phyloP scores from a whole-genome alignment of 2,329 filamentous ascomycete genomes.

The Leptosphaerulina australis region DNA sequence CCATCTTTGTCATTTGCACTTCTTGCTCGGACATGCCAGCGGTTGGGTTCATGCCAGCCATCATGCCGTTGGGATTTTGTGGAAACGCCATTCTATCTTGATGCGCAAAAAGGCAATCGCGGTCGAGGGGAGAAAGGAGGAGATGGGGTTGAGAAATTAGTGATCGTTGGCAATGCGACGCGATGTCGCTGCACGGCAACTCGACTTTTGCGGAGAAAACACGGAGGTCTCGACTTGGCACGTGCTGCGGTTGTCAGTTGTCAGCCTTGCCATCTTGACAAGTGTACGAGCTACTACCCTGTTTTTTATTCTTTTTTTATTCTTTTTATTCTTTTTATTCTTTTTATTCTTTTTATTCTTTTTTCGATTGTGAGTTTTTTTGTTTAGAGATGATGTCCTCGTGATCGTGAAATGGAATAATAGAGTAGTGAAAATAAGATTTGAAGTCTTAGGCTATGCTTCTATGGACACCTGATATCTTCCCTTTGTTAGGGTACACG shows the following conservation, averaged over 20 bases:
- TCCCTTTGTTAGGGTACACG: conserved; percentile 20
- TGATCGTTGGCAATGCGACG: conserved; percentile 8
- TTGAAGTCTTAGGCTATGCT: conserved; percentile 13
- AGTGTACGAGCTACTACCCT: too few relatives aligned
- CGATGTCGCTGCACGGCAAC: conserved; percentile 11
- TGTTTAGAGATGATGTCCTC: too few relatives aligned
- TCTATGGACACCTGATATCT: conserved; percentile 9
- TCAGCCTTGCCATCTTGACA: conserved; percentile 4
- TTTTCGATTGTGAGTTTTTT: too few relatives aligned
- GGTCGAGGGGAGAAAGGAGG: not conserved
- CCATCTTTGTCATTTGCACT: conserved; percentile 56
- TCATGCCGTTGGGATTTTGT: conserved; percentile 32
- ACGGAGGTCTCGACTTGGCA: conserved; percentile 37
- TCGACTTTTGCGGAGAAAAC: conserved; percentile 45
- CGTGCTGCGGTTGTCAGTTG: conserved; percentile 5
- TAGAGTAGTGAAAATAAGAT: not conserved
- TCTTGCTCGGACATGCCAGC: conserved; percentile 53
- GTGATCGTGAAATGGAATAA: not conserved
- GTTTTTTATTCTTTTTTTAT: too few relatives aligned
- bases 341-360: too few relatives aligned
- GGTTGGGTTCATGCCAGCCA: conserved; percentile 40
- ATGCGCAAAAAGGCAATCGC: not conserved
- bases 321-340: too few relatives aligned
- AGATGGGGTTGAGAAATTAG: not conserved
- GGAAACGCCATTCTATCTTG: conserved; percentile 41